Evolutionary conservation across 139 green algal species (phyloP), one percentile per base, ranked within the genome.

Genomic region (Tetradesmus obliquus): DNA sequence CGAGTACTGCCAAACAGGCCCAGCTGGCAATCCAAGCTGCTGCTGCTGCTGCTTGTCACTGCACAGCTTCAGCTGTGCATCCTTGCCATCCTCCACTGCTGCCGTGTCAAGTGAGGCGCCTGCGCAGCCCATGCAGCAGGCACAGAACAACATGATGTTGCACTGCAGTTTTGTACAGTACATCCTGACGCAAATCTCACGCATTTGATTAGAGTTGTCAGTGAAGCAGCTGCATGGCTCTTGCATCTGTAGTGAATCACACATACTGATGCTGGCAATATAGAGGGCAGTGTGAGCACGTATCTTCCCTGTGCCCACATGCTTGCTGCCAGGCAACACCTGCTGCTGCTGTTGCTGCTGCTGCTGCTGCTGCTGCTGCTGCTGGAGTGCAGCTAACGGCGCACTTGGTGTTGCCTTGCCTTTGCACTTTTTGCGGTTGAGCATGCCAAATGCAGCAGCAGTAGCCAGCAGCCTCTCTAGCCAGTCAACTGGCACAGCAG

Each of bases 391-490:
- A 71, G 60, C 60, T 71, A 45, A 45, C 32, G 32, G 32, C 32
- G 32, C 32, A 45, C 32, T 45, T 45, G 32, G 32, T 45, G 66
- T 3, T 76, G 66, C 3, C 66, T 19, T 24, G 13, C 15, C 66
- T 24, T 76, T 82, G 32, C 55, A 20, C 66, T 82, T 90, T 17
- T 66, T 81, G 15, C 66, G 51, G 20, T 83, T 90, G 51, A 90
- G 53, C 86, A 90, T 84, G 86, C 71, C 71, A 13, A 69, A 60
- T 3, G 71, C 86, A 57, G 86, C 86, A 24, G 86, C 86, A 24
- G 76, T 51, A 7, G 76, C 53, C 45, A 90, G 55, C 53, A 90
- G 51, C 32, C 86, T 69, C 2, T 81, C 86, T 20, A 90, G 51
- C 51, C 86, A 60, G n/a, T 84, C 86, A 19, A 76, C 51, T 5